Evolutionary conservation across 441 rosid species (phyloP), one percentile per base, ranked within the genome.

Genomic region (Erodium trifolium): DNA sequence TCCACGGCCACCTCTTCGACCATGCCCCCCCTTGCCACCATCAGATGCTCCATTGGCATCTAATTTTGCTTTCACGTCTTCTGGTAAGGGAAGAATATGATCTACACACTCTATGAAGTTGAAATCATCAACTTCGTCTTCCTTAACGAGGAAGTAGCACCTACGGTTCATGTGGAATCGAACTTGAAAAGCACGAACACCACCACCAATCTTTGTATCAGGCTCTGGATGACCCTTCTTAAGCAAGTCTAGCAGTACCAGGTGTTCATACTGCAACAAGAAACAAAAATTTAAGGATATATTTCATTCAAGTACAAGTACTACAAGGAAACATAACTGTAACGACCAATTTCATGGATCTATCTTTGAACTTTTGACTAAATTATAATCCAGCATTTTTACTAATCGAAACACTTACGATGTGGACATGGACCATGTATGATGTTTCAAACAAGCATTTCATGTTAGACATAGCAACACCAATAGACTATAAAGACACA

Each of bases 61-160:
- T 5, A 70, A 71, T 62, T 82, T 87, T 59, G 49, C 23, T 79
- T 85, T 84, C 93, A 91, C 86, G 74, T 89, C 84, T 66, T 90
- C 95, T 23, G 96, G 97, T 75, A 91, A 73, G 1, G 97, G 89
- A 71, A 88, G 83, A 59, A 91, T 85, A 12, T 88, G 83, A 76
- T 93, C 92, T 67, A 88, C 95, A 57, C 95, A 86, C 83, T 89
- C 91, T 86, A 90, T 84, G 81, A 86, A 93, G 88, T 95, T 89
- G 81, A 89, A 91, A 84, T 89, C 98, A n/a, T 93, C 95, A 5
- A 84, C 59, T 12, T 78, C 89, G 14, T 91, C 96, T 49, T 84
- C 88, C 83, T 93, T 84, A 13, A 91, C 45, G 49, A 91, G 76
- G 80, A 89, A 93, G 86, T 91, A 86, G 76, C 96, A 88, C 63